A percentile compares a stretch with the other conserved stretches of the same genome.
Evolutionary conservation across 1,139 yeast genomes (phyloP).

Genomic region (Citeromyces siamensis): DNA sequence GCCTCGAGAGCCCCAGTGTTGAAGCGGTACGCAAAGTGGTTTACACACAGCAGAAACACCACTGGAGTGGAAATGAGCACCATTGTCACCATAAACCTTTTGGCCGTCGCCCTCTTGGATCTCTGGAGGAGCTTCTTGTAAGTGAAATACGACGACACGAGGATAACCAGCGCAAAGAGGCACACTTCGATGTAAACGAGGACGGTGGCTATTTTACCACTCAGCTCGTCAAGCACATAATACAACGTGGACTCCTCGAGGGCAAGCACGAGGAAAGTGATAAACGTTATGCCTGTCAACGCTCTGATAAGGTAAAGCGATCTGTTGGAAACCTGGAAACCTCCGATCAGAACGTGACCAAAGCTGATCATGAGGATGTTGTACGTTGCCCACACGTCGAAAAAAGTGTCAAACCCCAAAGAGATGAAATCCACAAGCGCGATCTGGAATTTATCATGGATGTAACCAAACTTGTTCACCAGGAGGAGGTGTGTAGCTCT

Average conservation of each 20-base stretch:
- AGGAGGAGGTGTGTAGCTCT: slow-evolving; percentile 10
- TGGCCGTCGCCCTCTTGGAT: slow-evolving; percentile 6
- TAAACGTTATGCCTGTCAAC: slow-evolving; percentile 10
- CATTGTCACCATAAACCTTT: slow-evolving; percentile 9
- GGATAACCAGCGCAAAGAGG: slow-evolving; percentile 9
- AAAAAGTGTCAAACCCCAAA: slow-evolving; percentile 11
- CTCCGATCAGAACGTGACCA: slow-evolving; percentile 15
- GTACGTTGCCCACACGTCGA: slow-evolving; percentile 18
- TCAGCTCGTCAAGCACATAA: slow-evolving; percentile 14
- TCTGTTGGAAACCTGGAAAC: slow-evolving; percentile 9
- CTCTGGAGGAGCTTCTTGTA: slow-evolving; percentile 8
- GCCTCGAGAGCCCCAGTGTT: slow-evolving; percentile 7
- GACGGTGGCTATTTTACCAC: slow-evolving; percentile 11
- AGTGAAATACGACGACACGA: slow-evolving; percentile 12
- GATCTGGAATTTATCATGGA: slow-evolving; percentile 10
- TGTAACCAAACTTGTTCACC: slow-evolving; percentile 16
- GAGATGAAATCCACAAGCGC: slow-evolving; percentile 12
- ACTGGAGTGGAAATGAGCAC: slow-evolving; percentile 9
- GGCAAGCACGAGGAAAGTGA: slow-evolving; percentile 16
- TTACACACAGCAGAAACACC: slow-evolving; percentile 10
- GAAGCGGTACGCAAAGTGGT: slow-evolving; percentile 10
- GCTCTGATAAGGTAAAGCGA: slow-evolving; percentile 9
- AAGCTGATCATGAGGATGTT: slow-evolving; percentile 16
- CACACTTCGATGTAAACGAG: slow-evolving; percentile 14
- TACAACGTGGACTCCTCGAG: slow-evolving; percentile 15